phyloP scores from a whole-genome alignment of 2,329 filamentous ascomycete species.

The Trichoderma guizhouense region DNA sequence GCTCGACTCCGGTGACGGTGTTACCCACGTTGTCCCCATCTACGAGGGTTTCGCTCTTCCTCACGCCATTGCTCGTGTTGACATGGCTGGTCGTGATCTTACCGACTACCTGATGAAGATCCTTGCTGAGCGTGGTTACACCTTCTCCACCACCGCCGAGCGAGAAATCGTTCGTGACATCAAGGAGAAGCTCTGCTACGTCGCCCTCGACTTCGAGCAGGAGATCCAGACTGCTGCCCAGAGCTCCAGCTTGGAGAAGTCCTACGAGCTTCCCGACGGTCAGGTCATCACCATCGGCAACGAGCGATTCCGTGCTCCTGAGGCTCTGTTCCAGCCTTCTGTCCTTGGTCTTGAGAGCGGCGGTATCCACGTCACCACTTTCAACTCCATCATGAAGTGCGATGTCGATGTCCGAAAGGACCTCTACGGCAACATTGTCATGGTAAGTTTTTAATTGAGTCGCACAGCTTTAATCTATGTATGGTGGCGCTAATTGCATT shows the following conservation, averaged over 20 bases:
- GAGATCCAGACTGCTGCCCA: conserved; percentile 99
- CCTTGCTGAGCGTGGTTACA: conserved; percentile 97
- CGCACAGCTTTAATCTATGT: not conserved
- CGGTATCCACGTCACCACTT: conserved; percentile 99
- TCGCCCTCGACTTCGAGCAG: conserved; percentile 99
- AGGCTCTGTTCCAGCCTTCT: conserved; percentile 98
- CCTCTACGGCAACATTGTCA: conserved; percentile 99
- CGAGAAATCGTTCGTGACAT: conserved; percentile 99
- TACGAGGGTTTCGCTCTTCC: conserved; percentile 99
- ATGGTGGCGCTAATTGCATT: not conserved
- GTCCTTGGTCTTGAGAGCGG: conserved; percentile 97
- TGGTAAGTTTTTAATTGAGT: conserved; percentile 69
- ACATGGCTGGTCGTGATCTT: conserved; percentile 99
- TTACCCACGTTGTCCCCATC: conserved; percentile 99
- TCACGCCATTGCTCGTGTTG: conserved; percentile 99
- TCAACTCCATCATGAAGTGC: conserved; percentile 99
- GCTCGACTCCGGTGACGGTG: conserved; percentile 99
- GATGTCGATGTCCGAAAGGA: conserved; percentile 99
- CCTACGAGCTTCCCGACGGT: conserved; percentile 98
- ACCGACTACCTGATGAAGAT: conserved; percentile 99
- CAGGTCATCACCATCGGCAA: conserved; percentile 99
- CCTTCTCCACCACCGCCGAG: conserved; percentile 99
- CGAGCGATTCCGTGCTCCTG: conserved; percentile 99
- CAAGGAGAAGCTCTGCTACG: conserved; percentile 99
- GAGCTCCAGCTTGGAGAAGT: conserved; percentile 99